phyloP scores from a whole-genome alignment of 345 rosid species.

The Eutrema japonicum region DNA sequence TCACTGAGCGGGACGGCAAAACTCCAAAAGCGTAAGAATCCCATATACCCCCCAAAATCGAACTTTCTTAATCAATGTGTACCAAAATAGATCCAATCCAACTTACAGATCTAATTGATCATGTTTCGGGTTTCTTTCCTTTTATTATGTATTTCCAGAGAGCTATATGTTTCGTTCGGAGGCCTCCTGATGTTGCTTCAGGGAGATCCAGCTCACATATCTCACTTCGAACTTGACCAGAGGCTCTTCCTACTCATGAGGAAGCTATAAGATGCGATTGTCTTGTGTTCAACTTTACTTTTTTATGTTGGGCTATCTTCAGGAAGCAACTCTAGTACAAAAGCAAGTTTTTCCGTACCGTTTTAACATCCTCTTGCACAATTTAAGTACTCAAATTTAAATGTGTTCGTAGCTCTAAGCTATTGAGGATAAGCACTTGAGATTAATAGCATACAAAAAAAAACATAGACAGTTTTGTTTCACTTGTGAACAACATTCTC shows the following conservation, averaged over 20 bases:
- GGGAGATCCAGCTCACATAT: constrained; percentile 73
- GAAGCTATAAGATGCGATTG: constrained; percentile 52
- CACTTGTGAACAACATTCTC: neutral
- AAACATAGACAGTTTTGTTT: neutral
- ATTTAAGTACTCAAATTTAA: neutral
- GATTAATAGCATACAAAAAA: neutral
- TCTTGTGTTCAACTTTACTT: constrained; percentile 23
- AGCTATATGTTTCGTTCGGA: constrained; percentile 77
- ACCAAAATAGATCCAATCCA: neutral
- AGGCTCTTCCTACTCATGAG: constrained; percentile 77
- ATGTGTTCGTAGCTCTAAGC: constrained; percentile 8
- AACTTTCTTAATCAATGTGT: neutral
- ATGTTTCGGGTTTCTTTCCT: neutral
- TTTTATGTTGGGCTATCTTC: neutral
- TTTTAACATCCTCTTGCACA: neutral
- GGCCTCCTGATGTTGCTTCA: constrained; percentile 84
- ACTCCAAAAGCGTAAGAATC: constrained; percentile 67
- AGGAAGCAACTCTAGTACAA: constrained; percentile 15
- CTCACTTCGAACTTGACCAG: constrained; percentile 84
- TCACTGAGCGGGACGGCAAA: constrained; percentile 70
- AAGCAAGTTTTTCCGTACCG: neutral
- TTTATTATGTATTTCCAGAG: constrained; percentile 49
- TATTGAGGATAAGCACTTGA: neutral
- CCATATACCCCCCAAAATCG: neutral
- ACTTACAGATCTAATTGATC: neutral